Evolutionary conservation across 1,139 yeast genomes (phyloP), one percentile per base, ranked within the genome.

Genomic region (Geotrichum carabidarum): DNA sequence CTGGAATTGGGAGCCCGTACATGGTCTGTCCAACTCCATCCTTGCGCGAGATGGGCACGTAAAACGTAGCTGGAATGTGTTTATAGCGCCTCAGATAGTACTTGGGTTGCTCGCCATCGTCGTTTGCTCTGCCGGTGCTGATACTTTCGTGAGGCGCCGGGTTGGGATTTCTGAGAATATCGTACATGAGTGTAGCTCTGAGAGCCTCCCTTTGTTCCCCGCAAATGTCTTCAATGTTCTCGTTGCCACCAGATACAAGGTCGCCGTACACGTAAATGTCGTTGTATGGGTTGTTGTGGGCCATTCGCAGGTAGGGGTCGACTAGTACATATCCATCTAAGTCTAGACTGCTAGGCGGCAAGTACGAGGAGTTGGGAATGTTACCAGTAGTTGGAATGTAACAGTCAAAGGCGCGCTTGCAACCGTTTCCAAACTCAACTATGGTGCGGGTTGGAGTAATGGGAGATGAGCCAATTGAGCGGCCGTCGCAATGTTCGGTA

Each of bases 381-480:
- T 53, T 53, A 8, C 58, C 58, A 7, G 56, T 53, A 12, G 58
- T 45, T 8, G 58, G 54, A 34, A 56, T 56, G 47, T 51, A 56
- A 48, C 54, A 50, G 44, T 56, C 58, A 31, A 53, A 51, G 14
- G 53, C 11, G 15, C 47, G 46, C 14, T 30, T 27, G 30, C 46
- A 18, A 1, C 58, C 58, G 22, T 53, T 53, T 12, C 48, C 55
- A 36, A 56, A 56, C 4, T 54, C 44, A 12, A 56, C 50, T 7
- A 50, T 43, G 7, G 56, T 55, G 11, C 51, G 50, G 3, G 15
- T 30, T n/a, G 14, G 12, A 11, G 17, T n/a, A 17, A n/a, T 17
- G 17, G n/a, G 15, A 3, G n/a, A 6, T 8, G 15, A 37, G 15
- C 15, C 15, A 37, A 37, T n/a, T 8, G 40, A n/a, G 18, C 8